Evolutionary conservation across 495 filamentous ascomycete species (phyloP), one percentile per base, ranked within the genome.

Genomic region (Neurospora cerealis): DNA sequence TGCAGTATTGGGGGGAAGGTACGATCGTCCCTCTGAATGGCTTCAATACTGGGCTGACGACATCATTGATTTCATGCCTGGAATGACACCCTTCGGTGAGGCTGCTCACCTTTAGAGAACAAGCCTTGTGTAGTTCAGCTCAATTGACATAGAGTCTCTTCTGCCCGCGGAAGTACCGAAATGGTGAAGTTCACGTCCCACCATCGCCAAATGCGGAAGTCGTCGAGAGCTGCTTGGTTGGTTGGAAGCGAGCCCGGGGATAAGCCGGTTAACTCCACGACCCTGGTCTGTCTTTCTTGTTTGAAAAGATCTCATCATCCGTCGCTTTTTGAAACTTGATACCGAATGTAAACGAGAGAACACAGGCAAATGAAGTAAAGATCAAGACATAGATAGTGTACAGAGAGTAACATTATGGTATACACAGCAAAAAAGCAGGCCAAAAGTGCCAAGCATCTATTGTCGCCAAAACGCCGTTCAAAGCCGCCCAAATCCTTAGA

Each of bases 391-490:
- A 62, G 11, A 24, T 13, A 32, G 13, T 62, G 24, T 17, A 62
- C 24, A 62, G 10, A 32, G 6, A 66, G 0, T 66, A 34, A 34
- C 54, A 66, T 7, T 34, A 66, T 66, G 54, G 54, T 66, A 66
- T 62, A 62, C 54, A 62, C 24, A 32, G 5, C 24, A 66, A 66
- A 62, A 39, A 34, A 9, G 28, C 24, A 66, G 28, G 54, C 54
- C 54, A 36, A 66, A 66, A 66, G 17, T 34, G 54, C 54, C 54
- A 66, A 66, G 54, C 36, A 44, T 70, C 44, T 70, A 70, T 72
- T 73, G 37, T 46, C 74, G 13, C 71, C 54, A 36, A 60, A 74
- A 75, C 41, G 40, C 54, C 54, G 6, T 66, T 66, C 54, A 34
- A 34, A 66, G 28, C 24, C 54, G 54, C 54, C 54, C 54, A 66